Evolutionary conservation across 2,329 filamentous ascomycete genomes (phyloP), one percentile per base, ranked within the genome.

Genomic region (Beauveria sp.): DNA sequence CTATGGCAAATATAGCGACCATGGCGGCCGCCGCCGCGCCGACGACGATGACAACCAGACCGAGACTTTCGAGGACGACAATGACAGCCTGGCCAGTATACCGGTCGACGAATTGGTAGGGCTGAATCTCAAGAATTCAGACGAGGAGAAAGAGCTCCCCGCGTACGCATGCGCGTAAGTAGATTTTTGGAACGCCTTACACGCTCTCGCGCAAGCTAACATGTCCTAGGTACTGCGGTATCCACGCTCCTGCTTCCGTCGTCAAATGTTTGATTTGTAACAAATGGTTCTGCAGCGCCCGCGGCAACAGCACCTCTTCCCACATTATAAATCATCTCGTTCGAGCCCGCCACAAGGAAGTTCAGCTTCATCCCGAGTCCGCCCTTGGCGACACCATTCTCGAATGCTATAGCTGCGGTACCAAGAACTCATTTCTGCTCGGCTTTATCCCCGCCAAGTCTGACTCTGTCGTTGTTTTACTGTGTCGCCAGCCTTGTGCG

Each of bases 251-350:
- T 2, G 89, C 89, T 72, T 95, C 90, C 66, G 96, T 99, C 62
- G 95, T 99, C 69, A 98, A 97, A 78, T 99, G 95, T 72, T 82
- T 99, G 64, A 84, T 88, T 63, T 99, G 95, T 80, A 93, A 86
- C 79, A 99, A 98, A 74, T 99, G 95, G 95, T 99, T 99, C 74
- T 99, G 95, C 78, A 98, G 93, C 75, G 93, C 93, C 63, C 90
- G 93, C 70, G 93, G 95, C 67, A 99, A 97, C 75, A 93, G 93
- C 20, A 96, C 91, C 57, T 97, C 93, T 28, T 96, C 93, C 40
- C 95, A 99, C 73, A 98, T 99, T 69, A 91, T 99, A 77, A 98
- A 98, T 74, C 95, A 99, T 72, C 86, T 99, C 40, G 95, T 99
- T 63, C 90, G 96, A 70, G 93, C 96, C 66, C 89, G 95, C 65